Conservation (phyloP, 106 monocot species). For the Platanthera guangdongensis region DNA sequence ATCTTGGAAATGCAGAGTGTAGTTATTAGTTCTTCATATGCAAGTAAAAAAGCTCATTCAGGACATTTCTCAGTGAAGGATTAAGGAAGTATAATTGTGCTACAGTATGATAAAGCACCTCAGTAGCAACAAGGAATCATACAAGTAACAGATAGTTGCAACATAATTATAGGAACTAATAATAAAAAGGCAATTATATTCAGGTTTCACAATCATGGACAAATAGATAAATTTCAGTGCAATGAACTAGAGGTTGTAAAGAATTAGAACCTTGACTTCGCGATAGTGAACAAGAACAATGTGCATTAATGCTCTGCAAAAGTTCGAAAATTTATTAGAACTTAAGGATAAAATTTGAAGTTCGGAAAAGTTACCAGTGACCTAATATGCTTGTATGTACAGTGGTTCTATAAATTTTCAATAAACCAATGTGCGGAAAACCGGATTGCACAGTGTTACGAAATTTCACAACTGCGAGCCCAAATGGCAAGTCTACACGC, state of each 20-base stretch:
- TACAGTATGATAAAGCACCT: background rate
- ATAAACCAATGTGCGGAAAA: background rate
- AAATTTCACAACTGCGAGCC: too few species aligned
- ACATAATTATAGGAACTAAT: background rate
- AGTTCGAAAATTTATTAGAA: background rate
- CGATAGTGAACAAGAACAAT: slow-evolving; percentile 98
- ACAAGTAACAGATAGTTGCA: background rate
- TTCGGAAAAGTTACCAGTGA: background rate
- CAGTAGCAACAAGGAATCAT: background rate
- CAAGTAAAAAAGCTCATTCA: background rate
- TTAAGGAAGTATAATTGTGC: background rate
- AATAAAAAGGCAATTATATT: background rate
- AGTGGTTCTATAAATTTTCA: background rate
- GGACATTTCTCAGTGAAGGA: background rate
- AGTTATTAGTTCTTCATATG: background rate
- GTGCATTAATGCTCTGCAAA: slow-evolving; percentile 86
- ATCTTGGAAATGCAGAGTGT: background rate
- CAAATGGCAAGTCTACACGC: too few species aligned
- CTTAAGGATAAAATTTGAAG: background rate
- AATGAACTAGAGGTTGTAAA: background rate
- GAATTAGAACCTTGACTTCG: slow-evolving; percentile 73
- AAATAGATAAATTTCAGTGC: background rate
- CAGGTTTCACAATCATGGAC: background rate
- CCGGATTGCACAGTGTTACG: background rate
- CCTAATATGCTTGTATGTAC: background rate